These are phyloP conservation scores for Blastobotrys chiropterorum DNA, from an alignment of 805 yeast species.

Conservation along the genomic window DNA sequence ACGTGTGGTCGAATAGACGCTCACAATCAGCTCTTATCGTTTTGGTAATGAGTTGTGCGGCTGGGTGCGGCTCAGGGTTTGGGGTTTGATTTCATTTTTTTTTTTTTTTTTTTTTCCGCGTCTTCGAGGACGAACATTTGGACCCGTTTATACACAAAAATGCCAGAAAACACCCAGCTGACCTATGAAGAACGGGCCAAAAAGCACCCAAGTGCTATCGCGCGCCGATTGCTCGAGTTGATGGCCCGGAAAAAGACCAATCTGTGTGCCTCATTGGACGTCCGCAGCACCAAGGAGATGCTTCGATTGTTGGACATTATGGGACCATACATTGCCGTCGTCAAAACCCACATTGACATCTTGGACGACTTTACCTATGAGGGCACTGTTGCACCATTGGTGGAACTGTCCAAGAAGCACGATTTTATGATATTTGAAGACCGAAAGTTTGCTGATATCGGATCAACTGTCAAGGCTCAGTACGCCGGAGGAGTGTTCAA, in stretches of 20 bases:
- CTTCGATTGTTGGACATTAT: constrained; percentile 64
- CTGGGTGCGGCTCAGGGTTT: too few species aligned
- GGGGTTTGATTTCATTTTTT: too few species aligned
- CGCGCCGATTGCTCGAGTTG: constrained; percentile 60
- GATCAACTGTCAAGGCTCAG: constrained; percentile 93
- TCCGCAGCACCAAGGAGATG: constrained; percentile 71
- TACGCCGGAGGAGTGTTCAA: constrained; percentile 84
- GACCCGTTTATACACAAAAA: too few species aligned
- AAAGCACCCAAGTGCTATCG: constrained; percentile 71
- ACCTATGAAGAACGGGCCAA: constrained; percentile 66
- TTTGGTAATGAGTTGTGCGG: too few species aligned
- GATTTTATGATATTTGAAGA: constrained; percentile 92
- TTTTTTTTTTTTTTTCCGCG: not conserved
- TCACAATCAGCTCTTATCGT: too few species aligned
- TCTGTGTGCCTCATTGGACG: constrained; percentile 92
- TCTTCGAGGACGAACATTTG: too few species aligned
- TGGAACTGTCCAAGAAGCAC: constrained; percentile 69
- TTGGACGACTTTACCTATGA: constrained; percentile 83
- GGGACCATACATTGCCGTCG: constrained; percentile 88
- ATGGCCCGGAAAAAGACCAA: constrained; percentile 81
- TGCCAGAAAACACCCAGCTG: constrained; percentile 9
- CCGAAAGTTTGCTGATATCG: constrained; percentile 97
- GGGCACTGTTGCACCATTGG: constrained; percentile 67
- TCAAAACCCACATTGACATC: constrained; percentile 92
- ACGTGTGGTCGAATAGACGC: too few species aligned